phyloP scores from a whole-genome alignment of 208 protist species.

The Crithidia mellificae region DNA sequence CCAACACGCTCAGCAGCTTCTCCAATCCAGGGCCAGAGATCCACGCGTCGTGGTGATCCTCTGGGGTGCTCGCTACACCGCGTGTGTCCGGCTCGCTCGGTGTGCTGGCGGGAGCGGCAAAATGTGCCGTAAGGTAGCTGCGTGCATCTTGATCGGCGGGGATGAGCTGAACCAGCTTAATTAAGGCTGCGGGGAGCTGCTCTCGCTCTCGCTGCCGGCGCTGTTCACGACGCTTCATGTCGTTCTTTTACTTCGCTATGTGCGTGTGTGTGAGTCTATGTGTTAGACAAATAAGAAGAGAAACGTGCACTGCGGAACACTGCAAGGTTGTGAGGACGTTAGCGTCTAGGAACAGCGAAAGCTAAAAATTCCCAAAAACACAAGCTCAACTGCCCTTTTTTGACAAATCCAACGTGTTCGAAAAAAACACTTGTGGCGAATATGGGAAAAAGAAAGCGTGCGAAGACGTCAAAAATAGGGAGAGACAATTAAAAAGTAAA shows the following conservation, averaged over 20 bases:
- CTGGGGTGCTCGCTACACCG: neutral
- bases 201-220: conserved; percentile 76
- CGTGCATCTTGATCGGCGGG: conserved; percentile 47
- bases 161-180: conserved; percentile 50
- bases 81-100: neutral
- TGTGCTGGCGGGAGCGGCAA: conserved; percentile 3
- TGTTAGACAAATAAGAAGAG: no score
- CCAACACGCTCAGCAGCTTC: conserved; percentile 52
- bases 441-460: neutral
- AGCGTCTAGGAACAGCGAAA: no score
- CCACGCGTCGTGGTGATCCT: conserved; percentile 28
- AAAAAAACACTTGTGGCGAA: neutral
- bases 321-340: no score
- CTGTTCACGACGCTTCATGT: conserved; percentile 66
- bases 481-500: no score
- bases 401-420: no score
- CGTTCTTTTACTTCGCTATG: no score
- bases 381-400: no score
- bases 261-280: no score
- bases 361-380: no score
- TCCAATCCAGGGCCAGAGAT: conserved; percentile 61
- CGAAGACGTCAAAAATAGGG: no score
- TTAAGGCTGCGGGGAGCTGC: conserved; percentile 49
- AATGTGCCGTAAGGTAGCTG: conserved; percentile 41
- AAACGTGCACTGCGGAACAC: no score